A percentile compares a stretch with the other conserved stretches of the same genome.
phyloP scores from a whole-genome alignment of 2,329 filamentous ascomycete genomes.

The Aspergillus intermedius region DNA sequence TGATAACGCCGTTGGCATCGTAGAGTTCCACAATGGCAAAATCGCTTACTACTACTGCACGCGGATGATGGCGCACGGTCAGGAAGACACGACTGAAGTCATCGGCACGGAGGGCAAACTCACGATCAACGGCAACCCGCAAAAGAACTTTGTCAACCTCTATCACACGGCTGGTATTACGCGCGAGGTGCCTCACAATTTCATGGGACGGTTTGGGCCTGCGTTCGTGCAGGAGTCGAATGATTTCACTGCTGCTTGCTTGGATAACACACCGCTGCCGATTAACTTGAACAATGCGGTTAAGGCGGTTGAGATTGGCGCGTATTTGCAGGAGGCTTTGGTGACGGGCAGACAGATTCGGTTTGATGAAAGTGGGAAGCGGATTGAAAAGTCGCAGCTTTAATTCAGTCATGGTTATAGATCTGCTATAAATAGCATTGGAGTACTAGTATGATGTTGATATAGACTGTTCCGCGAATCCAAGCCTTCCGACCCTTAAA shows the following conservation, averaged over 20 bases:
- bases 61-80: constrained; percentile 61
- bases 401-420: constrained; percentile 8
- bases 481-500: too few relatives aligned
- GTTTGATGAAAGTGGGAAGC: constrained; percentile 51
- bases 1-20: constrained; percentile 57
- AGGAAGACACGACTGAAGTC: constrained; percentile 61
- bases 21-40: constrained; percentile 58
- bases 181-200: constrained; percentile 55
- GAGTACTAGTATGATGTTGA: too few relatives aligned
- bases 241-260: constrained; percentile 55
- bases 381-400: constrained; percentile 32
- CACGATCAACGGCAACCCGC: constrained; percentile 54
- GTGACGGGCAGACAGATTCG: constrained; percentile 49
- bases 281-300: constrained; percentile 54
- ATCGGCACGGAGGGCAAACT: constrained; percentile 61
- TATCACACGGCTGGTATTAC: constrained; percentile 50
- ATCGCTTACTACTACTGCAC: constrained; percentile 59
- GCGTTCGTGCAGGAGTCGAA: constrained; percentile 60
- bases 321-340: constrained; percentile 50
- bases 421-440: background rate
- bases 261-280: constrained; percentile 51
- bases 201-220: constrained; percentile 57
- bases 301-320: constrained; percentile 53
- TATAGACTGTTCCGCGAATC: too few relatives aligned
- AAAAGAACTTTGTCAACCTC: constrained; percentile 49